Conservation (phyloP, 768 basidiomycete genomes). For the Daedaleopsis nitida region DNA sequence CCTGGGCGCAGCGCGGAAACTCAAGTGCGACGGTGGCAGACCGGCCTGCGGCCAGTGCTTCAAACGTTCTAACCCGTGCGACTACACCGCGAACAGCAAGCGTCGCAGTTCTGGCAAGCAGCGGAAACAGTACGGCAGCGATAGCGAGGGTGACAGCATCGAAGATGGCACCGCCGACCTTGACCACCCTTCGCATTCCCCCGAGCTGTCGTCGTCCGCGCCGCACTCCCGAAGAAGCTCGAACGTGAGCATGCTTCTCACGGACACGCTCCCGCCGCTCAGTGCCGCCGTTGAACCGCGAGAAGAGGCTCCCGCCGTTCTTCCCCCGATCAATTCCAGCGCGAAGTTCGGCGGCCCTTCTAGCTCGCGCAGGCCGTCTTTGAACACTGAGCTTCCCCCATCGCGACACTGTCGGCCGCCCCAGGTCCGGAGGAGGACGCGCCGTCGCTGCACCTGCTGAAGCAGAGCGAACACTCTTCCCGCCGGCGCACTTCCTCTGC, state of each 20-base stretch:
- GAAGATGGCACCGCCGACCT: constrained; percentile 52
- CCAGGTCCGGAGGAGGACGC: constrained; percentile 46
- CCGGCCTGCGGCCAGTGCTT: constrained; percentile 83
- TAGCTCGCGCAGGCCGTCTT: constrained; percentile 13
- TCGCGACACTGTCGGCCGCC: constrained; percentile 58
- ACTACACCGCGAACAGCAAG: constrained; percentile 77
- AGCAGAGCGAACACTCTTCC: constrained; percentile 33
- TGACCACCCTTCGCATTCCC: constrained; percentile 55
- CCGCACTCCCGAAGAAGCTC: constrained; percentile 29
- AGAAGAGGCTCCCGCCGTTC: constrained; percentile 20
- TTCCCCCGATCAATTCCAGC: constrained; percentile 20
- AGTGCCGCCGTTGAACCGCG: constrained; percentile 24
- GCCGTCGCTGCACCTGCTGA: constrained; percentile 31
- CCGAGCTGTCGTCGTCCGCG: constrained; percentile 38
- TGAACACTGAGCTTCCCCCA: constrained; percentile 53
- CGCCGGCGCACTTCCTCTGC: constrained; percentile 67
- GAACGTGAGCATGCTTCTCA: constrained; percentile 29
- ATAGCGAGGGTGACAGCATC: constrained; percentile 44
- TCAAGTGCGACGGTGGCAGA: constrained; percentile 86
- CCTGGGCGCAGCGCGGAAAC: constrained; percentile 65
- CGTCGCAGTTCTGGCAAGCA: constrained; percentile 54
- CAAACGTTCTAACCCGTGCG: constrained; percentile 77
- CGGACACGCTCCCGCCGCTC: constrained; percentile 27
- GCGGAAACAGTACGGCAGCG: constrained; percentile 53
- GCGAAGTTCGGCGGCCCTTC: constrained; percentile 3